phyloP scores from a whole-genome alignment of 1,284 basidiomycete genomes.

The Singerocomus inundabilis region DNA sequence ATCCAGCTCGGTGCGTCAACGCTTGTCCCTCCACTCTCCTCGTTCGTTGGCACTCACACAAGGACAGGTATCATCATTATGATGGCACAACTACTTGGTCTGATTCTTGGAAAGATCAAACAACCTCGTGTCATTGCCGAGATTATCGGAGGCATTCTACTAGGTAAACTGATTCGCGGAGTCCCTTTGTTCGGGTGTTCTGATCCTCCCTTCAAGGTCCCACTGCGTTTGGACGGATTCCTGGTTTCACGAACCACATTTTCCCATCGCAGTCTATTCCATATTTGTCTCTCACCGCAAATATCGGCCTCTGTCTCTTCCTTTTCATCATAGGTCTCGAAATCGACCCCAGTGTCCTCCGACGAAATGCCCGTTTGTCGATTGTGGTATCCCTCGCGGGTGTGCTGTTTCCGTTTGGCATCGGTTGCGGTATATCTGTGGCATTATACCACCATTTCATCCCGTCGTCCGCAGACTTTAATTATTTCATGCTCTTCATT shows the following conservation, averaged over 20 bases:
- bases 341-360: conserved; percentile 74
- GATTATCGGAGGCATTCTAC: conserved; percentile 87
- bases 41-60: not conserved
- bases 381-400: conserved; percentile 57
- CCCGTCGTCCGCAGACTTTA: conserved; percentile 59
- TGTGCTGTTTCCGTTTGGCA: conserved; percentile 77
- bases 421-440: conserved; percentile 81
- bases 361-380: conserved; percentile 47
- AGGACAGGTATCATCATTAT: conserved; percentile 51
- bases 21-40: not conserved
- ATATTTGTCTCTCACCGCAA: conserved; percentile 87
- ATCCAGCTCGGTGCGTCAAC: conserved; percentile 72
- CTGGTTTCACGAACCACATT: conserved; percentile 78
- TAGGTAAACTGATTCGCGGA: conserved; percentile 45
- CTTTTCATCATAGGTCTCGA: conserved; percentile 91
- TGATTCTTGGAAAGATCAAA: conserved; percentile 66
- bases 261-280: conserved; percentile 74
- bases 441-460: conserved; percentile 84
- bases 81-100: conserved; percentile 75
- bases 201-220: conserved; percentile 47
- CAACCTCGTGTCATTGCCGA: conserved; percentile 89
- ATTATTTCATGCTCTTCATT: conserved; percentile 92
- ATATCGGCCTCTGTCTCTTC: conserved; percentile 90
- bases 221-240: conserved; percentile 74
- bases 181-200: not conserved